Conservation (phyloP, 768 basidiomycete genomes). For the Asterophora lycoperdoides region DNA sequence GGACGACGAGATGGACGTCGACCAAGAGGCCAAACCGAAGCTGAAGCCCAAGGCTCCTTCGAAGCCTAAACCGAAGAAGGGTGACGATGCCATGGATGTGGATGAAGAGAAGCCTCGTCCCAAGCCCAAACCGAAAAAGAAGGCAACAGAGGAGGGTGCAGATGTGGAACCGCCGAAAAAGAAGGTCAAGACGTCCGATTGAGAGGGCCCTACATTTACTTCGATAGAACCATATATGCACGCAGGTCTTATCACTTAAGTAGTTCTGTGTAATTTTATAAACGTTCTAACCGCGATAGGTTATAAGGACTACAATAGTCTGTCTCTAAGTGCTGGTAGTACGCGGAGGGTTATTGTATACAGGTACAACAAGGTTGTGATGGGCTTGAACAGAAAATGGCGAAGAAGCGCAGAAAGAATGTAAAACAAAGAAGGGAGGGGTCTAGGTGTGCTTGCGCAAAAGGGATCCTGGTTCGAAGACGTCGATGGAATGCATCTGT, state of each 20-base stretch:
- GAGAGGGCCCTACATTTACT: slow-evolving; percentile 9
- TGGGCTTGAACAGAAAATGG: background rate
- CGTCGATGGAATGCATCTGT: slow-evolving; percentile 30
- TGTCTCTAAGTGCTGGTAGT: background rate
- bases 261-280: slow-evolving; percentile 13
- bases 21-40: slow-evolving; percentile 30
- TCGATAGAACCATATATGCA: slow-evolving; percentile 9
- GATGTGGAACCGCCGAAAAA: slow-evolving; percentile 66
- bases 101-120: slow-evolving; percentile 37
- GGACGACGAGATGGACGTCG: slow-evolving; percentile 45
- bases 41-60: slow-evolving; percentile 37
- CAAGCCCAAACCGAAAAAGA: slow-evolving; percentile 42
- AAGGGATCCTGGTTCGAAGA: slow-evolving; percentile 76
- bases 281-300: slow-evolving; percentile 11
- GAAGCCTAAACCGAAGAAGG: slow-evolving; percentile 33
- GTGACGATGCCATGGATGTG: slow-evolving; percentile 45
- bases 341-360: background rate
- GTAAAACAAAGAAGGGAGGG: background rate
- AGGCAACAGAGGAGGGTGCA: slow-evolving; percentile 28
- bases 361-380: slow-evolving; percentile 9
- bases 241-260: slow-evolving; percentile 2
- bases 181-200: slow-evolving; percentile 60
- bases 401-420: background rate
- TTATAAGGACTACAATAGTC: slow-evolving; percentile 5
- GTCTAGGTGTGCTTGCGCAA: slow-evolving; percentile 45